Evolutionary conservation across 768 basidiomycete genomes (phyloP), one percentile per base, ranked within the genome.

Genomic region (Kwoniella dendrophila): DNA sequence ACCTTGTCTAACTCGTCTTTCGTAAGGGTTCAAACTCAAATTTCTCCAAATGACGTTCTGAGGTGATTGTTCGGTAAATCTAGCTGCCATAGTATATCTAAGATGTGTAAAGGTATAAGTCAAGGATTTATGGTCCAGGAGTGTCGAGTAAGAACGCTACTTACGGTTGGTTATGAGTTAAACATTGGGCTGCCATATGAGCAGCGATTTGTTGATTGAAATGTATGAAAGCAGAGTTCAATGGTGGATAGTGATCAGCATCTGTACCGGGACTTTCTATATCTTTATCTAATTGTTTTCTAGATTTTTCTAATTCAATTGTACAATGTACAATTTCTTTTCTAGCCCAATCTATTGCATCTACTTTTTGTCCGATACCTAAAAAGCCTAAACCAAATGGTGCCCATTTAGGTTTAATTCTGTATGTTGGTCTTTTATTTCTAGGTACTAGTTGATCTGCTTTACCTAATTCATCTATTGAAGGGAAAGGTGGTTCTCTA

Each of bases 181-280:
- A 80, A 3, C 82, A 81, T 78, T 93, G 87, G 34, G 84, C 83
- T 1, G 90, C 92, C 77, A 97, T 81, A 79, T 98, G 93, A 18
- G 94, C 93, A 2, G 90, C 89, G 64, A 96, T 90, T 81, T 97
- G 95, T 68, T 86, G 84, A 78, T 92, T 86, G 84, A 97, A 98
- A 22, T 89, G 87, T 62, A 98, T 83, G 77, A 98, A 98, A 16
- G 77, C 77, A 14, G 77, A 78, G 48, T 76, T 80, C 30, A 79
- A 54, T 7, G 79, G 78, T 1, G 73, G 73, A 64, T 78, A 80
- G 12, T 59, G 52, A 48, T 79, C 79, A 7, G 72, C 70, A 27
- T 66, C 64, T 2, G 66, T 62, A 11, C 78, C 77, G 16, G 67
- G 64, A 34, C 56, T 66, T 11, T 51, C 40, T 27, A 78, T 70